Percentiles rank a stretch among this genome's conserved stretches.
These are phyloP conservation scores for Trichoderma sp. DNA, from an alignment of 2,329 filamentous ascomycete genomes.

Conservation along the genomic window DNA sequence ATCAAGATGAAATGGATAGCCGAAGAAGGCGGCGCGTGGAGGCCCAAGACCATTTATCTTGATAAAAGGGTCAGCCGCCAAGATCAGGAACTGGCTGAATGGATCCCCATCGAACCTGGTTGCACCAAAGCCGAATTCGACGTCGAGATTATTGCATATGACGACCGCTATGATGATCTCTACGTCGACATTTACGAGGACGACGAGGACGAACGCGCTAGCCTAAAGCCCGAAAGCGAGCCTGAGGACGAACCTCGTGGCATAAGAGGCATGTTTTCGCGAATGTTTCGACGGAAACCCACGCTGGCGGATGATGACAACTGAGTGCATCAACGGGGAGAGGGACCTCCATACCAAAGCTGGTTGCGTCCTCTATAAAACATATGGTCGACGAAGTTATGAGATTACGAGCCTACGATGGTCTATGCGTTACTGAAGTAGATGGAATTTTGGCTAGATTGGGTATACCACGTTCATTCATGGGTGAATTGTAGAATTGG, in stretches of 20 bases:
- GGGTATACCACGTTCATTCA: background rate
- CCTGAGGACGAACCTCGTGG: no score
- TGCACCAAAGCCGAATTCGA: background rate
- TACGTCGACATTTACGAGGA: no score
- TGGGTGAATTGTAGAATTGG: no score
- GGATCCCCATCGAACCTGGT: background rate
- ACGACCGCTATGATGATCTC: background rate
- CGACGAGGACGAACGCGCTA: no score
- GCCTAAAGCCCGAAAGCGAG: no score
- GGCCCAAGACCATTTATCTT: background rate
- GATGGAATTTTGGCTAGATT: no score
- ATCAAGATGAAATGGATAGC: conserved; percentile 2
- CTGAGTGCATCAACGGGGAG: background rate
- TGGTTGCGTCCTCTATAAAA: no score
- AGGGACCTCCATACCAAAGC: no score
- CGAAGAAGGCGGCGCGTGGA: background rate
- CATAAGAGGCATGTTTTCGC: no score
- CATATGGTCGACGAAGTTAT: no score
- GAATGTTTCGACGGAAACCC: no score
- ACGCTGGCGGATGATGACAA: background rate
- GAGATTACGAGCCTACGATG: background rate
- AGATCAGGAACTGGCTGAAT: background rate
- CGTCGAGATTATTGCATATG: background rate
- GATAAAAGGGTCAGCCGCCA: background rate
- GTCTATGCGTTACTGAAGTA: no score